Base-by-base conservation (phyloP, 148 eudicot species). In the Diospyros lotus region DNA sequence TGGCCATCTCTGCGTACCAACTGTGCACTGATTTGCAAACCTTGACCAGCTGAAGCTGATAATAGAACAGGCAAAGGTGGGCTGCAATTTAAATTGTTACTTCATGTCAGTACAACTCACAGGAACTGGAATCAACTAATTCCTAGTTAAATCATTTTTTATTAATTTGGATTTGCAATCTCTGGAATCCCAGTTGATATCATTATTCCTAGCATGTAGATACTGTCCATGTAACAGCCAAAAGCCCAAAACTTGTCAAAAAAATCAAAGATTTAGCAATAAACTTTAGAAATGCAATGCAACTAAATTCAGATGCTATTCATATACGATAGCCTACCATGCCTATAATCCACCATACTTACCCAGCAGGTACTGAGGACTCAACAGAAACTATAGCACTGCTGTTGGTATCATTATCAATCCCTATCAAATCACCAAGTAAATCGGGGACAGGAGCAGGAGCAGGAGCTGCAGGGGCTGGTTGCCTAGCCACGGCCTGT, bases 21-120 rank as follows among this genome's bases (percentile, higher is more conserved):
- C 81, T 94, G 90, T 64, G 93, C 96, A 81, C 97, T 92, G 59
- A 94, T 92, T 80, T 94, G 94, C 76, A 94, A 85, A 46, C 98
- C 98, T 84, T 92, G 97, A 74, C 96, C 97, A 73, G 86, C 73
- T 64, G 96, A 74, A 28, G 96, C 96, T 72, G 97, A 83, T 75
- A 94, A 82, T 56, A 92, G 7, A 75, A 94, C 87, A 63, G 98
- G 96, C 87, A 94, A 80, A 71, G 92, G 87, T 75, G 92, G 96
- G 77, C 98, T 94, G 94, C 91, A 91, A 68, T 68, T 50, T 74
- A 74, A 85, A 71, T 58, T 4, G 61, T 6, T 52, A 42, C 55
- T 61, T 68, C 15, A 59, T 43, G 40, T 77, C 65, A 77, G 77
- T 11, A 11, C 63, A 56, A 28, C 65, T 61, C 6, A 40, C 13